Evolutionary conservation across 768 basidiomycete genomes (phyloP).

Genomic region (Tubosaeta brunneosetosa): DNA sequence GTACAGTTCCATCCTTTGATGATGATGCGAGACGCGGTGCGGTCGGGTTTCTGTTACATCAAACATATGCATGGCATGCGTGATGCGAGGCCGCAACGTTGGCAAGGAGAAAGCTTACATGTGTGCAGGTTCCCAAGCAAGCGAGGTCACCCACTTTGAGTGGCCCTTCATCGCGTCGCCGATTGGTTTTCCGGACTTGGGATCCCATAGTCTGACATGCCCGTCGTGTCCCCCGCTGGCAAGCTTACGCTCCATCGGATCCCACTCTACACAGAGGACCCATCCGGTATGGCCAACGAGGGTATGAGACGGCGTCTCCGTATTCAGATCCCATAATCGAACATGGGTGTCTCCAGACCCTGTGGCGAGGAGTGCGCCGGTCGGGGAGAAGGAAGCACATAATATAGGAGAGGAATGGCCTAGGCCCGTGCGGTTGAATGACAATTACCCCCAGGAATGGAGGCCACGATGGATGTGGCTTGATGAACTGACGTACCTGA

Average conservation of each 20-base stretch:
- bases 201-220: slow-evolving; percentile 91
- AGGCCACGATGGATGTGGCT: slow-evolving; percentile 2
- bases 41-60: slow-evolving; percentile 55
- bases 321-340: slow-evolving; percentile 90
- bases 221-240: slow-evolving; percentile 96
- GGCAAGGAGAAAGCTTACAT: slow-evolving; percentile 46
- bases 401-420: slow-evolving; percentile 92
- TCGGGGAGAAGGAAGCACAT: slow-evolving; percentile 94
- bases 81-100: slow-evolving; percentile 1
- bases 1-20: slow-evolving; percentile 93
- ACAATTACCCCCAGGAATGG: slow-evolving; percentile 2
- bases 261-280: slow-evolving; percentile 98
- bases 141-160: slow-evolving; percentile 91
- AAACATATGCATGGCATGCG: background rate
- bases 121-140: slow-evolving; percentile 96
- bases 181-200: slow-evolving; percentile 81
- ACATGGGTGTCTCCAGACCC: slow-evolving; percentile 94
- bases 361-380: slow-evolving; percentile 85
- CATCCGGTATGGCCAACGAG: slow-evolving; percentile 89
- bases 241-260: slow-evolving; percentile 82
- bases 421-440: slow-evolving; percentile 25
- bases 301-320: slow-evolving; percentile 85
- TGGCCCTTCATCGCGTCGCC: slow-evolving; percentile 92
- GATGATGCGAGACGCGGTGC: slow-evolving; percentile 88
- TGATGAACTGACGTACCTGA: slow-evolving; percentile 49